Base-by-base conservation (phyloP, 1,284 basidiomycete species). In the Crucibulum cyathiforme region DNA sequence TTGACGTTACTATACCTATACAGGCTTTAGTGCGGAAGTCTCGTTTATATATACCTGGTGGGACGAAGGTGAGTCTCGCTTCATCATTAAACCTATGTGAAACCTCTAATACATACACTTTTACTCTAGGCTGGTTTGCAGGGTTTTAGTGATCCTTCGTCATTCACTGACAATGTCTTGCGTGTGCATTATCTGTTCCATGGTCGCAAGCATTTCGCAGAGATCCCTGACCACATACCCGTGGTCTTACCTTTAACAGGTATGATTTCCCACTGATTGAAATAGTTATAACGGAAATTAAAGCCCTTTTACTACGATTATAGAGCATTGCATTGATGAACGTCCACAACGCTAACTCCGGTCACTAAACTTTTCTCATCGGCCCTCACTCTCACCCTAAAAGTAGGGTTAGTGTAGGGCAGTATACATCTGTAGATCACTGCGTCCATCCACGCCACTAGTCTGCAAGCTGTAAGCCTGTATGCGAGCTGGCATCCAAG, bases 21-120 rank as follows among this genome's bases (percentile, higher is more conserved):
- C 95, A 96, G 78, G 89, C 93, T 31, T 81, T 97, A 15, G 92
- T 96, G 49, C 84, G 86, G 63, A 85, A 90, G 63, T 90, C 90
- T 51, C 92, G 94, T 71, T 73, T 98, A 52, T 86, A 89, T 70
- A 90, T 98, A 62, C 89, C 95, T 15, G 88, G 88, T 53, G 89
- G 88, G 51, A 77, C 84, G 58, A 90, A 90, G 82, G 89, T 89
- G 70, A 69, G 31, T 58, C 50, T 55, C 46, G 24, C 36, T 55
- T 58, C 53, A 56, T 49, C 17, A 39, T 58, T 53, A 54, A 46
- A 35, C 19, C 52, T 48, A 17, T 31, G 17, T 52, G 37, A 8
- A 38, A 24, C 50, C 15, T 57, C 41, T 48, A 39, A 57, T 49
- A 60, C 49, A 62, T 24, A 64, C 56, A 58, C 39, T 59, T 37